Evolutionary conservation across 768 basidiomycete species (phyloP).

Genomic region (Amanita fuliginea): DNA sequence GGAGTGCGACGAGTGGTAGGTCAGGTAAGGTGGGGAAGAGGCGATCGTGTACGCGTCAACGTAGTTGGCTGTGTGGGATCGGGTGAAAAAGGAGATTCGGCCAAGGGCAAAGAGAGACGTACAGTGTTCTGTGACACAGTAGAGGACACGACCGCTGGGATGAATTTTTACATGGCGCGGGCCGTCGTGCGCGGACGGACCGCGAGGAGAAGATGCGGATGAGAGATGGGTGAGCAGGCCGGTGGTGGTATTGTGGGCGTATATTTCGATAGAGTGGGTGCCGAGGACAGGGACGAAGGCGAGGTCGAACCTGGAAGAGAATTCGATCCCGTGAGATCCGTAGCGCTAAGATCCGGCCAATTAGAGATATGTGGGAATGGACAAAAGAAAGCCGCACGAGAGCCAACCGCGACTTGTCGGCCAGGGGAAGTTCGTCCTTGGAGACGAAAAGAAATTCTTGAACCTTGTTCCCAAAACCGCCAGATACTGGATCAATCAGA

Average conservation of each 20-base stretch:
- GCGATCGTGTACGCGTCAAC: constrained; percentile 33
- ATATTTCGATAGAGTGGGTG: constrained; percentile 36
- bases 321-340: constrained; percentile 42
- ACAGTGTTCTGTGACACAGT: constrained; percentile 45
- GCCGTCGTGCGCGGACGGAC: constrained; percentile 27
- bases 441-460: constrained; percentile 39
- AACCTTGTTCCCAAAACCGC: constrained; percentile 29
- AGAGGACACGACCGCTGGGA: constrained; percentile 38
- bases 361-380: not conserved
- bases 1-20: constrained; percentile 20
- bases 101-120: constrained; percentile 9
- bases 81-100: not conserved
- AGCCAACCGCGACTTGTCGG: constrained; percentile 40
- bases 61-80: constrained; percentile 25
- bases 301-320: constrained; percentile 21
- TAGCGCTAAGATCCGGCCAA: constrained; percentile 21
- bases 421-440: constrained; percentile 25
- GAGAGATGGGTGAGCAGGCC: constrained; percentile 25
- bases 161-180: constrained; percentile 43
- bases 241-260: constrained; percentile 19
- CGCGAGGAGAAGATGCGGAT: constrained; percentile 28
- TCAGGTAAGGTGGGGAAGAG: constrained; percentile 14
- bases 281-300: constrained; percentile 43
- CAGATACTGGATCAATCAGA: constrained; percentile 20
- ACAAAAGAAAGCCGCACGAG: constrained; percentile 20